Conservation (phyloP, 768 basidiomycete genomes). For the Guyanaporus albipodus region DNA sequence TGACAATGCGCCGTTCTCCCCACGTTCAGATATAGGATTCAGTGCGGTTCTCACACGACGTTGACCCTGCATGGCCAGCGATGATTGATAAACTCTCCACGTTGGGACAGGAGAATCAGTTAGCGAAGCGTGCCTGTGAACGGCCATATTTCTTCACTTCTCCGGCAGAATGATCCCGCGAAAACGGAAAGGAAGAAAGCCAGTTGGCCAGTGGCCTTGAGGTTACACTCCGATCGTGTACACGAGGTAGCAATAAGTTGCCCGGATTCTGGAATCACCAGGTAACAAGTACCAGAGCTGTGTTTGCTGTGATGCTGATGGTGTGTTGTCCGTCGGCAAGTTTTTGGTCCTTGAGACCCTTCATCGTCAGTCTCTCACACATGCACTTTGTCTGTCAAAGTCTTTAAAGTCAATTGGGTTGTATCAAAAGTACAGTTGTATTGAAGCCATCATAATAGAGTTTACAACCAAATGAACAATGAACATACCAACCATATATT, state of each 20-base stretch:
- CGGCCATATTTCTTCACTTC: conserved; percentile 7
- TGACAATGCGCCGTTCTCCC: conserved; percentile 6
- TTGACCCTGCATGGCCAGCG: conserved; percentile 2
- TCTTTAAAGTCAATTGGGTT: no score
- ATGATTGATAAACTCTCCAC: conserved; percentile 8
- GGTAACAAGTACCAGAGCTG: conserved; percentile 2
- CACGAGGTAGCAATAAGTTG: conserved; percentile 15
- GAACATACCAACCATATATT: no score
- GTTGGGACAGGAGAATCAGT: conserved; percentile 18
- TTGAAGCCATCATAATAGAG: no score
- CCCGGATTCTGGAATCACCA: conserved; percentile 5
- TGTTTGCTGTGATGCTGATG: conserved; percentile 4
- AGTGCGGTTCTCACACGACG: background rate
- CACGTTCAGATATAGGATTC: conserved; percentile 1
- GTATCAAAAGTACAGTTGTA: no score
- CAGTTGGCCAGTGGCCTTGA: background rate
- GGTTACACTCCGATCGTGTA: conserved; percentile 4
- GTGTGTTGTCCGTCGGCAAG: background rate
- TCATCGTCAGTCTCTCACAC: no score
- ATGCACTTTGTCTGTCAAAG: no score
- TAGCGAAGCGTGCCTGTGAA: conserved; percentile 20
- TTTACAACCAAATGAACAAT: no score
- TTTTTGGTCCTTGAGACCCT: no score
- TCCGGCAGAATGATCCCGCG: conserved; percentile 2
- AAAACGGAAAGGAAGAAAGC: conserved; percentile 4